A percentile compares a stretch with the other conserved stretches of the same genome.
phyloP scores from a whole-genome alignment of 495 filamentous ascomycete genomes.

The Trypethelium eluteriae region DNA sequence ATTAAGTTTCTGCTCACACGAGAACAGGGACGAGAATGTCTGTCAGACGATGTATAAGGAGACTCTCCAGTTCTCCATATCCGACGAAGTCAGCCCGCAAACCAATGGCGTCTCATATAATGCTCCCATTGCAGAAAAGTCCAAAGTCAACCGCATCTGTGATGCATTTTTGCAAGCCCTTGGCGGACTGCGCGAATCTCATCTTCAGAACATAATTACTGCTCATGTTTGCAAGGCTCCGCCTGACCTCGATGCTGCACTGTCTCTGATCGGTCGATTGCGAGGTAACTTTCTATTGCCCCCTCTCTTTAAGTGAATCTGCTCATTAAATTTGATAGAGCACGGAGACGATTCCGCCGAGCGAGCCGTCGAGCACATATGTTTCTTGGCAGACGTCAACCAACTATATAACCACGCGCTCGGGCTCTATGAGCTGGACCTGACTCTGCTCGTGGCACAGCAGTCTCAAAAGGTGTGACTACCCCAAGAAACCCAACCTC shows the following conservation, averaged over 20 bases:
- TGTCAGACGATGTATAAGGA: constrained; percentile 89
- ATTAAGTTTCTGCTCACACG: constrained; percentile 12
- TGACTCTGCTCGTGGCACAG: constrained; percentile 84
- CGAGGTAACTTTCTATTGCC: not conserved
- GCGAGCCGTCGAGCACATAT: constrained; percentile 87
- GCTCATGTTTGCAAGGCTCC: constrained; percentile 89
- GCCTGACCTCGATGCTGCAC: constrained; percentile 78
- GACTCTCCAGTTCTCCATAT: constrained; percentile 41
- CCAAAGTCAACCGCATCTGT: constrained; percentile 82
- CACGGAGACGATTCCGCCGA: constrained; percentile 63
- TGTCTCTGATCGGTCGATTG: constrained; percentile 32
- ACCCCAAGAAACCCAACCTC: not conserved
- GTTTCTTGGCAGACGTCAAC: constrained; percentile 90
- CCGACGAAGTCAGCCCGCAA: not conserved
- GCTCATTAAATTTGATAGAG: constrained; percentile 29
- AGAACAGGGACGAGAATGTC: constrained; percentile 77
- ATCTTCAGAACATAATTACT: constrained; percentile 88
- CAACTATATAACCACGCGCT: constrained; percentile 85
- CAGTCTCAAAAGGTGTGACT: constrained; percentile 70
- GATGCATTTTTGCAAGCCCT: constrained; percentile 71
- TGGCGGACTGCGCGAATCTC: constrained; percentile 52
- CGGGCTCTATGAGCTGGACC: constrained; percentile 82
- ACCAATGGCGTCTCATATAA: constrained; percentile 14
- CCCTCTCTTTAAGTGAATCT: not conserved
- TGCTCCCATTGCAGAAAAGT: constrained; percentile 16